A percentile compares a stretch with the other conserved stretches of the same genome.
phyloP scores from a whole-genome alignment of 1,139 yeast genomes.

The Saccharomycopsis crataegensis region DNA sequence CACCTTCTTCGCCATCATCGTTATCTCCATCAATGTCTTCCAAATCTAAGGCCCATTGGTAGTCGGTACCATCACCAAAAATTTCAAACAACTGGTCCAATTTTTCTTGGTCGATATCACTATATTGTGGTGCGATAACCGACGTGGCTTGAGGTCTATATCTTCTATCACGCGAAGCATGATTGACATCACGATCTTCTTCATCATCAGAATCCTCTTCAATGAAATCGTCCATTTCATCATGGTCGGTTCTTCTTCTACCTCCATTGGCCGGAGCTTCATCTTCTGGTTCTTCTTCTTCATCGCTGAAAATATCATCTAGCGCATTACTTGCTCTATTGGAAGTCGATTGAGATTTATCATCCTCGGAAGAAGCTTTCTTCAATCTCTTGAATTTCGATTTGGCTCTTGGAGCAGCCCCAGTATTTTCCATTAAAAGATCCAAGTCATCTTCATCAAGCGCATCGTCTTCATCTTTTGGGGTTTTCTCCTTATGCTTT shows the following conservation, averaged over 20 bases:
- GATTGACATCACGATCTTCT: neutral
- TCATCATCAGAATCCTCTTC: slow-evolving; percentile 97
- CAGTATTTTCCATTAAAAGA: slow-evolving; percentile 82
- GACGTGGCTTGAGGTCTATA: slow-evolving; percentile 8
- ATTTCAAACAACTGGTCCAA: slow-evolving; percentile 90
- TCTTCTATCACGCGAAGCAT: neutral
- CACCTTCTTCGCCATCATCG: slow-evolving; percentile 43
- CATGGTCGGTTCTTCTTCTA: slow-evolving; percentile 31
- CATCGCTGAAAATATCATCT: slow-evolving; percentile 16
- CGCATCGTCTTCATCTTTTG: slow-evolving; percentile 51
- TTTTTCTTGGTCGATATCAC: slow-evolving; percentile 77
- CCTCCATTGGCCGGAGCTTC: slow-evolving; percentile 17
- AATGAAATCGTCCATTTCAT: slow-evolving; percentile 93
- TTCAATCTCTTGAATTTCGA: slow-evolving; percentile 74
- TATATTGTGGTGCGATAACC: slow-evolving; percentile 32
- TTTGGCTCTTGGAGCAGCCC: slow-evolving; percentile 44
- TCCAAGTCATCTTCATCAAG: slow-evolving; percentile 95
- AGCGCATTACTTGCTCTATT: slow-evolving; percentile 14
- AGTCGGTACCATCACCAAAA: slow-evolving; percentile 95
- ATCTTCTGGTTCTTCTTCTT: slow-evolving; percentile 10
- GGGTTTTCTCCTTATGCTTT: slow-evolving; percentile 38
- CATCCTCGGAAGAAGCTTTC: slow-evolving; percentile 44
- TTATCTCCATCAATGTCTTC: slow-evolving; percentile 54
- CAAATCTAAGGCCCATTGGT: slow-evolving; percentile 95
- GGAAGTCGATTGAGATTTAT: slow-evolving; percentile 33